Conservation (phyloP, 2,329 filamentous ascomycete genomes). For the Colletotrichum costaricense region DNA sequence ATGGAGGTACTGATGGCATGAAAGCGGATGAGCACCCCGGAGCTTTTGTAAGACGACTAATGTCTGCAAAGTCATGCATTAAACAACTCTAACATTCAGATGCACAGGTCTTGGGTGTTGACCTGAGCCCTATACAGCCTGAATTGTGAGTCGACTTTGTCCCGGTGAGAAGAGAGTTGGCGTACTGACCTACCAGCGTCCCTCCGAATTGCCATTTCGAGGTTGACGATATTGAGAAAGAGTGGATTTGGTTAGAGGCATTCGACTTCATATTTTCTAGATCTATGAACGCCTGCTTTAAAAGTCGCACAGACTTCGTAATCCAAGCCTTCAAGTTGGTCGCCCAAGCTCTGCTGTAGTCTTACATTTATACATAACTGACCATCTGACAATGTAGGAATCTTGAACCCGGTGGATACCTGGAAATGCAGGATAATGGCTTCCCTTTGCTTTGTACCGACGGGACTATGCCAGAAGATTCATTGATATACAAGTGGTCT, state of each 20-base stretch:
- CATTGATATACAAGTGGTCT: conserved; percentile 30
- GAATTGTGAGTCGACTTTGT: conserved; percentile 39
- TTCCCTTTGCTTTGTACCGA: neutral
- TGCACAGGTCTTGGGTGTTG: conserved; percentile 37
- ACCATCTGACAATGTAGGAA: conserved; percentile 40
- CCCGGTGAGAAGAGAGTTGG: no score
- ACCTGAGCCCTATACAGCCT: conserved; percentile 53
- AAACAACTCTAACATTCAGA: no score
- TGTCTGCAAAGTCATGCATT: no score
- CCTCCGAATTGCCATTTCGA: conserved; percentile 52
- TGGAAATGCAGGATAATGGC: no score
- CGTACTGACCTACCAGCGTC: conserved; percentile 41
- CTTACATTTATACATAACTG: conserved; percentile 37
- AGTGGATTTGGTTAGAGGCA: conserved; percentile 44
- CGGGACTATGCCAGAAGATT: neutral
- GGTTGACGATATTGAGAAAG: conserved; percentile 48
- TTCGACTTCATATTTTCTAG: conserved; percentile 71
- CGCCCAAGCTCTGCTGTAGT: no score
- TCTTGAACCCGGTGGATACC: no score
- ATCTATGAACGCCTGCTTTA: neutral
- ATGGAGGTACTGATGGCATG: neutral
- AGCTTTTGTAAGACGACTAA: conserved; percentile 36
- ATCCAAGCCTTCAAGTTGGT: no score
- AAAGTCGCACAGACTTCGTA: no score
- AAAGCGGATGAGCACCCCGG: conserved; percentile 40